These are phyloP conservation scores for Spathaspora sp. DNA, from an alignment of 1,139 yeast genomes.

Conservation along the genomic window DNA sequence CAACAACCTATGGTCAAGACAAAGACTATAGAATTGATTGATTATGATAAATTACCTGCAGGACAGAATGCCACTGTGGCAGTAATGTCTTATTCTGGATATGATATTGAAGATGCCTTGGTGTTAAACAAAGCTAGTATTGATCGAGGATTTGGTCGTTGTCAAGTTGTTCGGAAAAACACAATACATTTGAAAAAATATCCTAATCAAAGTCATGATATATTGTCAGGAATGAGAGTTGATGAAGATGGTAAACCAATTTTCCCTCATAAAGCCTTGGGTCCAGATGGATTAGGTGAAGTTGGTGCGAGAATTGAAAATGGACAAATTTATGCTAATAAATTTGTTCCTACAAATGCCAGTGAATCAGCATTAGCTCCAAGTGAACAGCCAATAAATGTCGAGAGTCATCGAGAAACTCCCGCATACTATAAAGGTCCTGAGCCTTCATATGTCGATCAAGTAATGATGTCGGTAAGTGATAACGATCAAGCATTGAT, in stretches of 20 bases:
- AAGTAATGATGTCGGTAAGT: slow-evolving; percentile 95
- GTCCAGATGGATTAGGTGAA: slow-evolving; percentile 96
- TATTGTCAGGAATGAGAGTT: slow-evolving; percentile 86
- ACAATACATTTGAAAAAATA: slow-evolving; percentile 87
- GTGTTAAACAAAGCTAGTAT: slow-evolving; percentile 89
- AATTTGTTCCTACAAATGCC: slow-evolving; percentile 86
- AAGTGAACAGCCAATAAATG: slow-evolving; percentile 22
- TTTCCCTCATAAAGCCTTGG: slow-evolving; percentile 82
- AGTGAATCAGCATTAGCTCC: slow-evolving; percentile 66
- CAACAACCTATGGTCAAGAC: slow-evolving; percentile 99
- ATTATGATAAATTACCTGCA: slow-evolving; percentile 95
- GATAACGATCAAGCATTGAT: slow-evolving; percentile 94
- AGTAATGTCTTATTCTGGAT: slow-evolving; percentile 98
- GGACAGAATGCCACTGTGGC: slow-evolving; percentile 99
- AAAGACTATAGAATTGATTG: slow-evolving; percentile 91
- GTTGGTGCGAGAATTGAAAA: slow-evolving; percentile 89
- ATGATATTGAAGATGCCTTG: slow-evolving; percentile 98
- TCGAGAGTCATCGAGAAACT: slow-evolving; percentile 78
- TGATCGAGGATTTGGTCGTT: slow-evolving; percentile 97
- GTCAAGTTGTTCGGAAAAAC: slow-evolving; percentile 94
- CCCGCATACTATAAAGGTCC: slow-evolving; percentile 93
- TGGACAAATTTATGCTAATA: slow-evolving; percentile 93
- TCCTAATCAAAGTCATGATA: slow-evolving; percentile 91
- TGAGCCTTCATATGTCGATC: slow-evolving; percentile 92
- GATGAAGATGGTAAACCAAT: slow-evolving; percentile 79